Evolutionary conservation across 495 filamentous ascomycete species (phyloP).

Genomic region (Ramalina peruviana): DNA sequence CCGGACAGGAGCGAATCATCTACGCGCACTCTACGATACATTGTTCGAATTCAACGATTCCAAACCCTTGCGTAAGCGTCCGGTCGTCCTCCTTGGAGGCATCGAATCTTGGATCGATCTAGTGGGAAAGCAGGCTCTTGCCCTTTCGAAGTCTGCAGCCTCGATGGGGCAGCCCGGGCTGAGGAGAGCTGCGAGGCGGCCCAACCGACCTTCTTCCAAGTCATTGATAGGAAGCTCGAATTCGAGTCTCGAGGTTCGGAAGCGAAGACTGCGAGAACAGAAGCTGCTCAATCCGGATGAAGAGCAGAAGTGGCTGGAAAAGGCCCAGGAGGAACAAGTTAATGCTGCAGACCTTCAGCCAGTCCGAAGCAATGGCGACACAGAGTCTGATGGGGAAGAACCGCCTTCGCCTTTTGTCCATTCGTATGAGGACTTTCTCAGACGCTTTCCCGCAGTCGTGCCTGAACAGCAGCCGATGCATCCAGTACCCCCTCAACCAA

Average conservation of each 20-base stretch:
- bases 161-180: slow-evolving; percentile 31
- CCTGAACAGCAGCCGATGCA: slow-evolving; percentile 66
- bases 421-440: slow-evolving; percentile 61
- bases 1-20: slow-evolving; percentile 38
- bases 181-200: slow-evolving; percentile 23
- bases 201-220: slow-evolving; percentile 36
- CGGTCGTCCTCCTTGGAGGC: slow-evolving; percentile 68
- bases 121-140: slow-evolving; percentile 55
- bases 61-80: slow-evolving; percentile 51
- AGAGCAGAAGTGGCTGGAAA: slow-evolving; percentile 44
- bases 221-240: slow-evolving; percentile 39
- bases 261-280: slow-evolving; percentile 41
- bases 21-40: slow-evolving; percentile 62
- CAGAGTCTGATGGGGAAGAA: slow-evolving; percentile 15
- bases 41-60: slow-evolving; percentile 74
- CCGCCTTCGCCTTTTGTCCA: slow-evolving; percentile 35
- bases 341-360: slow-evolving; percentile 30
- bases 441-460: slow-evolving; percentile 65
- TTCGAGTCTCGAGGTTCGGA: slow-evolving; percentile 39
- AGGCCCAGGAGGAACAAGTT: slow-evolving; percentile 39
- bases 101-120: slow-evolving; percentile 74
- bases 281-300: slow-evolving; percentile 48
- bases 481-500: slow-evolving; percentile 19
- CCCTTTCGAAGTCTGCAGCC: slow-evolving; percentile 40
- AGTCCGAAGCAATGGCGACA: slow-evolving; percentile 20